These are phyloP conservation scores for Neurospora cerealis DNA, from an alignment of 495 filamentous ascomycete genomes.

Conservation along the genomic window DNA sequence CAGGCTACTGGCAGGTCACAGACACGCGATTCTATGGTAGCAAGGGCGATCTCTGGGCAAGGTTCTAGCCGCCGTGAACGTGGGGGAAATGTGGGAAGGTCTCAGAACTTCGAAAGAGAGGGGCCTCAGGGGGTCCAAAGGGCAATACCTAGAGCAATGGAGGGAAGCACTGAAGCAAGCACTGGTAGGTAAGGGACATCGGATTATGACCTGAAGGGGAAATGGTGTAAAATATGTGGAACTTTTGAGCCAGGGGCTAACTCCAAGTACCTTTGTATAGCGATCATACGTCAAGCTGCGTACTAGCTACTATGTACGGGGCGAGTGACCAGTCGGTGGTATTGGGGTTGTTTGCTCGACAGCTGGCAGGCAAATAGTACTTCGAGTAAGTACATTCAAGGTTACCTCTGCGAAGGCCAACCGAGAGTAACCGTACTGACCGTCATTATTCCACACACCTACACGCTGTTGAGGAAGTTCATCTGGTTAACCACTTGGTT, in stretches of 20 bases:
- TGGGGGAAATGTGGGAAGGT: background rate
- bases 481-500: background rate
- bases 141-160: background rate
- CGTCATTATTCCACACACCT: background rate
- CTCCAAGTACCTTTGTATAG: background rate
- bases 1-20: background rate
- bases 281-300: background rate
- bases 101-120: background rate
- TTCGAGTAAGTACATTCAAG: background rate
- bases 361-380: background rate
- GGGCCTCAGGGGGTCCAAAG: background rate
- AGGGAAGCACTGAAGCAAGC: background rate
- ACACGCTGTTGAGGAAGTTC: background rate
- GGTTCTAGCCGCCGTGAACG: background rate
- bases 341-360: background rate
- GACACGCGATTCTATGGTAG: background rate
- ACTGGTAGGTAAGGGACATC: background rate
- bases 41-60: background rate
- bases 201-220: background rate
- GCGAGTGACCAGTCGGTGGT: background rate
- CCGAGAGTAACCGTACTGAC: background rate
- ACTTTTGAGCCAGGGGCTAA: background rate
- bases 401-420: background rate
- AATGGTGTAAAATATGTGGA: background rate
- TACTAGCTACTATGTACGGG: background rate